phyloP scores from a whole-genome alignment of 805 yeast species.

The Saturnispora besseyi region DNA sequence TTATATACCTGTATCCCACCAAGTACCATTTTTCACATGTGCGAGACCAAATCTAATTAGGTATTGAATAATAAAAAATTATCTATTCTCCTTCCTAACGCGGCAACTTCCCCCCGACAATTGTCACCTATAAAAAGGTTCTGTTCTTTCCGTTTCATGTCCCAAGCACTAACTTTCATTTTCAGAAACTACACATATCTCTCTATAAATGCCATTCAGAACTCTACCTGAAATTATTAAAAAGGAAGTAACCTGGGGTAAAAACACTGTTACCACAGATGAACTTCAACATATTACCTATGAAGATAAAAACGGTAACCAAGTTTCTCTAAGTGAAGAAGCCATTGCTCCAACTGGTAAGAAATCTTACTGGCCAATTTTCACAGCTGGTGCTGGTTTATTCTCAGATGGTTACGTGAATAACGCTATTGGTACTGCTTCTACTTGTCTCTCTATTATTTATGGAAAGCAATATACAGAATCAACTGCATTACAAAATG shows the following conservation, averaged over 20 bases:
- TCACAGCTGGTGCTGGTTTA: constrained; percentile 85
- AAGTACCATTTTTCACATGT: background rate
- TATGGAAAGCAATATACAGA: constrained; percentile 55
- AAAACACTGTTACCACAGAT: constrained; percentile 10
- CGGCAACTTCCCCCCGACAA: background rate
- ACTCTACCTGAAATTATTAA: constrained; percentile 10
- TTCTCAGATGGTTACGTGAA: constrained; percentile 92
- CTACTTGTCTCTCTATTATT: constrained; percentile 55
- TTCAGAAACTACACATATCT: too few relatives aligned
- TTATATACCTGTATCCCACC: background rate
- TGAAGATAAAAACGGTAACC: constrained; percentile 18
- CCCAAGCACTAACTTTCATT: too few relatives aligned
- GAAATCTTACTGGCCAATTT: constrained; percentile 48
- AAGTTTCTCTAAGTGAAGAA: constrained; percentile 18
- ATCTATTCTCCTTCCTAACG: background rate
- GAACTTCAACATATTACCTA: constrained; percentile 15
- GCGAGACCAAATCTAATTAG: background rate
- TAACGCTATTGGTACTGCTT: constrained; percentile 71
- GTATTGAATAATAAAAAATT: background rate
- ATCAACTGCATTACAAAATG: constrained; percentile 68
- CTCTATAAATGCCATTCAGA: constrained; percentile 10
- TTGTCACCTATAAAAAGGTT: background rate
- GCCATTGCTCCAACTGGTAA: constrained; percentile 19
- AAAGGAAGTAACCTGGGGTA: constrained; percentile 26
- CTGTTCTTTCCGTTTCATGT: background rate